These are phyloP conservation scores for Isatis tinctoria DNA, from an alignment of 345 rosid genomes.

Conservation along the genomic window DNA sequence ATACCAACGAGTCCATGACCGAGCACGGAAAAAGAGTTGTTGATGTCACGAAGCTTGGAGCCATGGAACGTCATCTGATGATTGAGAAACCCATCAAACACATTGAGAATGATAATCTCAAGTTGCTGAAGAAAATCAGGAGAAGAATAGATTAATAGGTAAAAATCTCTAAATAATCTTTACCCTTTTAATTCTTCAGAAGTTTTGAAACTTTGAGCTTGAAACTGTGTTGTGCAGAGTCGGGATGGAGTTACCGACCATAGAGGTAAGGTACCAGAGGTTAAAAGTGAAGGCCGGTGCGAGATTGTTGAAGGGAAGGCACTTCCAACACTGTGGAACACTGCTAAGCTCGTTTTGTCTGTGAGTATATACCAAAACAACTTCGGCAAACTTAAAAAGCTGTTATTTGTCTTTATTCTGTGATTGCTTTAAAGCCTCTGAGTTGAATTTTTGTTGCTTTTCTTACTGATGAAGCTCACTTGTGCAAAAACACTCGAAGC, in stretches of 20 bases:
- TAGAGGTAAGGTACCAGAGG: slow-evolving; percentile 61
- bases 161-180: neutral
- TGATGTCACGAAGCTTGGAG: slow-evolving; percentile 61
- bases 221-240: slow-evolving; percentile 40
- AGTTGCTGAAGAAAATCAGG: slow-evolving; percentile 50
- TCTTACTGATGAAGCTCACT: slow-evolving; percentile 30
- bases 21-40: slow-evolving; percentile 38
- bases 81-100: slow-evolving; percentile 67
- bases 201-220: neutral
- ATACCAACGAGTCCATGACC: slow-evolving; percentile 14
- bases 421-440: neutral
- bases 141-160: slow-evolving; percentile 54
- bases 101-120: slow-evolving; percentile 67
- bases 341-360: slow-evolving; percentile 37
- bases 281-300: slow-evolving; percentile 61
- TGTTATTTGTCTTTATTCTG: neutral
- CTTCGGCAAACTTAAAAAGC: slow-evolving; percentile 3
- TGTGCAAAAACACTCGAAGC: slow-evolving; percentile 42
- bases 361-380: slow-evolving; percentile 36
- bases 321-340: slow-evolving; percentile 80
- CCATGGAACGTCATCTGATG: slow-evolving; percentile 50
- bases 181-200: neutral
- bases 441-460: neutral
- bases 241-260: slow-evolving; percentile 60
- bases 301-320: slow-evolving; percentile 70